Evolutionary conservation across 2,329 filamentous ascomycete genomes (phyloP).

Genomic region (Ophiostoma ulmi): DNA sequence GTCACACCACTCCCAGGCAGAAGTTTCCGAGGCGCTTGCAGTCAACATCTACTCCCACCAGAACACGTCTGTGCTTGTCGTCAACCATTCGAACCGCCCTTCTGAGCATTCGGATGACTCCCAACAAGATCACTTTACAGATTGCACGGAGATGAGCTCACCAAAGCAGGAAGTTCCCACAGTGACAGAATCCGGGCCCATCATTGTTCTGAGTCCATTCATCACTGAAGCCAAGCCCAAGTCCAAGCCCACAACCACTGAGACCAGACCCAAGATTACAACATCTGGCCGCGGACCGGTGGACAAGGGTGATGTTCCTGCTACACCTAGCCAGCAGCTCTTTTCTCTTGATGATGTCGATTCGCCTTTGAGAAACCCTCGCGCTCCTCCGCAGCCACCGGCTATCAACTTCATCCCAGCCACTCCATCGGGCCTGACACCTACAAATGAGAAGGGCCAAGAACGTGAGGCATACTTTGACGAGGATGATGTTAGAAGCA

Average conservation of each 20-base stretch:
- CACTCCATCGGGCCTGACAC: slow-evolving; percentile 56
- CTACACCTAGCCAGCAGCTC: slow-evolving; percentile 49
- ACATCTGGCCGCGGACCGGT: slow-evolving; percentile 27
- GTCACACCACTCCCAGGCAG: slow-evolving; percentile 43
- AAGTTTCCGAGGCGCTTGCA: slow-evolving; percentile 58
- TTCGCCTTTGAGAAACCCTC: slow-evolving; percentile 58
- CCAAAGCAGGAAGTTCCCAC: slow-evolving; percentile 16
- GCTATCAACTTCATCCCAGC: slow-evolving; percentile 58
- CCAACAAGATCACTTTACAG: slow-evolving; percentile 25
- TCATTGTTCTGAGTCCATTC: slow-evolving; percentile 3
- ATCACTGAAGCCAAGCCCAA: not conserved
- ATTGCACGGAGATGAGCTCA: slow-evolving; percentile 17
- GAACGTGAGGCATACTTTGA: slow-evolving; percentile 54
- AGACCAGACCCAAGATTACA: slow-evolving; percentile 22
- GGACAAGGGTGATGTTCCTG: slow-evolving; percentile 34
- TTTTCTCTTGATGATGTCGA: slow-evolving; percentile 52
- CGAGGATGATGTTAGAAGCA: slow-evolving; percentile 32
- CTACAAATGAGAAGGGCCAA: slow-evolving; percentile 47
- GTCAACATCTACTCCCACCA: slow-evolving; percentile 60
- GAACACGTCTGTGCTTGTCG: slow-evolving; percentile 58
- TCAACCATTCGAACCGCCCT: slow-evolving; percentile 51
- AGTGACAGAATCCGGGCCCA: slow-evolving; percentile 29
- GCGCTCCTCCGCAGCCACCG: slow-evolving; percentile 51
- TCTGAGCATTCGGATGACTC: slow-evolving; percentile 41
- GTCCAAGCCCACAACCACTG: not conserved